Evolutionary conservation across 306 rosid species (phyloP).

Genomic region (Quercus dentata): DNA sequence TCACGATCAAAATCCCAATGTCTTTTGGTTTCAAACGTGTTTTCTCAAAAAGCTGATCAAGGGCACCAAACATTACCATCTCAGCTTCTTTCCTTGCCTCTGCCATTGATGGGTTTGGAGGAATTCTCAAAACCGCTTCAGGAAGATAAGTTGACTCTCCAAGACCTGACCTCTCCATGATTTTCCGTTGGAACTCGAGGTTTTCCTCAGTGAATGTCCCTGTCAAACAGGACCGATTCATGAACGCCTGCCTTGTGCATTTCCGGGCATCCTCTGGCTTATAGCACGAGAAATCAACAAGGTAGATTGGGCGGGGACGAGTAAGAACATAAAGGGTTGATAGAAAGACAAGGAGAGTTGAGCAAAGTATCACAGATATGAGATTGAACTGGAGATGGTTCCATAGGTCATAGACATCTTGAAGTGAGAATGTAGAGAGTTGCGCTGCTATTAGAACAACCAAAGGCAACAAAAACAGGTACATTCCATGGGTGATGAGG

Average conservation of each 20-base stretch:
- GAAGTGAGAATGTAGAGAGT: conserved; percentile 41
- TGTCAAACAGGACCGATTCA: conserved; percentile 29
- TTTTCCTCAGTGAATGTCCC: conserved; percentile 47
- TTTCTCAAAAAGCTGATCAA: conserved; percentile 53
- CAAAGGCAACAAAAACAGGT: conserved; percentile 40
- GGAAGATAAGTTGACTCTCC: conserved; percentile 64
- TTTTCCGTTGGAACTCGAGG: conserved; percentile 48
- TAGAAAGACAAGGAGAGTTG: conserved; percentile 44
- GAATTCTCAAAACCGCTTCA: conserved; percentile 49
- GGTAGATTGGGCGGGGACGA: conserved; percentile 44
- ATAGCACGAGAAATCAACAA: conserved; percentile 61
- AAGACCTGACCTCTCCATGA: conserved; percentile 62
- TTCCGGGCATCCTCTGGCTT: conserved; percentile 53
- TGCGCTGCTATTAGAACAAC: conserved; percentile 30
- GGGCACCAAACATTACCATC: conserved; percentile 59
- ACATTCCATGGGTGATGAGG: conserved; percentile 60
- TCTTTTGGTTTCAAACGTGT: conserved; percentile 47
- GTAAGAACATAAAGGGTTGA: conserved; percentile 47
- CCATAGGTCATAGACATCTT: conserved; percentile 48
- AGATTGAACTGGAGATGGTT: conserved; percentile 46
- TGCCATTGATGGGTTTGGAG: conserved; percentile 53
- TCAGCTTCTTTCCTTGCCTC: conserved; percentile 65
- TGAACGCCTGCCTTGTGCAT: conserved; percentile 53
- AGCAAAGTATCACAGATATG: conserved; percentile 37
- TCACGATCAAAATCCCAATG: conserved; percentile 55